These are phyloP conservation scores for Citrus inodora DNA, from an alignment of 345 rosid species.

Conservation along the genomic window DNA sequence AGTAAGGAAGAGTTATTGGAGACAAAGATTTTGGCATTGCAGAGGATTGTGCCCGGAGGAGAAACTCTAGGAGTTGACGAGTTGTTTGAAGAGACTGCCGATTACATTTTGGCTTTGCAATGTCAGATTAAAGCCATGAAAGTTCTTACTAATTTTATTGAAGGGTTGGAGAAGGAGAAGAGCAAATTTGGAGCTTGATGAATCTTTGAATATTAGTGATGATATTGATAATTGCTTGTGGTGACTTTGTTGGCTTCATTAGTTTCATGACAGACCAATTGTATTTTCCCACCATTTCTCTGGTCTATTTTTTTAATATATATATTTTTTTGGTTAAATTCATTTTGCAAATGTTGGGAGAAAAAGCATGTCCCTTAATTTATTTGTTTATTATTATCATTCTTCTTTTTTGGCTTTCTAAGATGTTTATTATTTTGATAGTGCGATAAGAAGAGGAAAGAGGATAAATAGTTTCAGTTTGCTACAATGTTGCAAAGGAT, in stretches of 20 bases:
- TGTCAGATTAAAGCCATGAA: constrained; percentile 61
- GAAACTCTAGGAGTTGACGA: constrained; percentile 51
- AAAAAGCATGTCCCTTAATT: not conserved
- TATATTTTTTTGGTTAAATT: not conserved
- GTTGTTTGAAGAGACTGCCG: constrained; percentile 73
- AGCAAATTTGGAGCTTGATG: constrained; percentile 51
- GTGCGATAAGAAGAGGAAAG: not conserved
- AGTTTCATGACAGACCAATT: not conserved
- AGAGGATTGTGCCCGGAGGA: constrained; percentile 76
- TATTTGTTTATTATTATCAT: too few relatives aligned
- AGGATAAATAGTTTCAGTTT: too few relatives aligned
- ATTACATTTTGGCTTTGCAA: constrained; percentile 55
- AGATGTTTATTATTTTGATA: not conserved
- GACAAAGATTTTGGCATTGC: constrained; percentile 57
- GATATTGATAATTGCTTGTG: too few relatives aligned
- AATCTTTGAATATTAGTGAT: not conserved
- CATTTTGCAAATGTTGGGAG: not conserved
- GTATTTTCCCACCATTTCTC: not conserved
- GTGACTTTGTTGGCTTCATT: not conserved
- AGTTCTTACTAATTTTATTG: constrained; percentile 43
- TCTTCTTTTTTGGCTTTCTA: not conserved
- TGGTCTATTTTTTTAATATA: not conserved
- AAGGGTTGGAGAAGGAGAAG: constrained; percentile 49
- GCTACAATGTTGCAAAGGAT: too few relatives aligned
- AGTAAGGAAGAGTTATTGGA: constrained; percentile 41